These are phyloP conservation scores for Dryadomyces quercivorus DNA, from an alignment of 2,329 filamentous ascomycete genomes.

Conservation along the genomic window DNA sequence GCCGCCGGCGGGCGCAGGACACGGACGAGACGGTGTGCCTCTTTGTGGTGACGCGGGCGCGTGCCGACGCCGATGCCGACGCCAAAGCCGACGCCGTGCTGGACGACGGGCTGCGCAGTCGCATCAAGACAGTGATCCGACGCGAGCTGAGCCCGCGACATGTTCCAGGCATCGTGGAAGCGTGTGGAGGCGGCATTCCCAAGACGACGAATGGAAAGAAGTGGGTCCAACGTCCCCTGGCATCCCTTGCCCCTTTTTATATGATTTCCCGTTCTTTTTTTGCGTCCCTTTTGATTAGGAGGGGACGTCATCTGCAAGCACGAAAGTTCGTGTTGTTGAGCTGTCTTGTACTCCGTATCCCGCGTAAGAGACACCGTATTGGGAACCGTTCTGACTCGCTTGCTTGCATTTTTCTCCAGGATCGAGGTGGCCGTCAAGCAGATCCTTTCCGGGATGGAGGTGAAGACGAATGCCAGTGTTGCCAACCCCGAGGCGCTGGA, in stretches of 20 bases:
- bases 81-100: slow-evolving; percentile 31
- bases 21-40: slow-evolving; percentile 77
- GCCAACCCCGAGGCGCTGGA: slow-evolving; percentile 79
- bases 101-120: slow-evolving; percentile 42
- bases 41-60: slow-evolving; percentile 66
- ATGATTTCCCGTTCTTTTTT: neutral
- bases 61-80: slow-evolving; percentile 25
- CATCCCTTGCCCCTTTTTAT: neutral
- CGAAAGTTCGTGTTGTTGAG: neutral
- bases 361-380: too few relatives aligned
- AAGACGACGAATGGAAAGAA: slow-evolving; percentile 95
- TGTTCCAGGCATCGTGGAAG: slow-evolving; percentile 72
- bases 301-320: too few relatives aligned
- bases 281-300: neutral
- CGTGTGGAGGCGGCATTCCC: slow-evolving; percentile 70
- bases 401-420: too few relatives aligned
- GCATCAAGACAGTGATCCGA: slow-evolving; percentile 57
- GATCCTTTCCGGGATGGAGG: slow-evolving; percentile 74
- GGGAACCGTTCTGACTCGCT: too few relatives aligned
- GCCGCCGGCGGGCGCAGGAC: slow-evolving; percentile 58
- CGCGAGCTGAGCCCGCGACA: slow-evolving; percentile 78
- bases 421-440: slow-evolving; percentile 96
- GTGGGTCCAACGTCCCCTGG: slow-evolving; percentile 34
- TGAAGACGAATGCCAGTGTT: slow-evolving; percentile 88
- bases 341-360: slow-evolving; percentile 11